Percentiles rank a stretch among this genome's conserved stretches.
These are phyloP conservation scores for Ascochyta rabiei DNA, from an alignment of 2,329 filamentous ascomycete genomes.

Conservation along the genomic window DNA sequence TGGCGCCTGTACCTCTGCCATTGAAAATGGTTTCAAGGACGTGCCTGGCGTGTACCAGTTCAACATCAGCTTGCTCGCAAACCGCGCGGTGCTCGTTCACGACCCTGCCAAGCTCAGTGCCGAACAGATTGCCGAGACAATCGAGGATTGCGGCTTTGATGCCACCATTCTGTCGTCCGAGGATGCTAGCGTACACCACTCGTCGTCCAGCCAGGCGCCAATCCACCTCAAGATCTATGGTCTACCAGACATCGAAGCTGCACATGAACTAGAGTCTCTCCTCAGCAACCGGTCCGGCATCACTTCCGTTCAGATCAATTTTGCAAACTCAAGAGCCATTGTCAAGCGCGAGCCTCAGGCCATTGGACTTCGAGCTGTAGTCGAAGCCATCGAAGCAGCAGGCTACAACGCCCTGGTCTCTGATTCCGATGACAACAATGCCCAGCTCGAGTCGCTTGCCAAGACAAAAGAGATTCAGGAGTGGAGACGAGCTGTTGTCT, in stretches of 20 bases:
- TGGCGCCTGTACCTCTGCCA: conserved; percentile 90
- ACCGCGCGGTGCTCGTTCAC: conserved; percentile 87
- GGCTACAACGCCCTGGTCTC: conserved; percentile 90
- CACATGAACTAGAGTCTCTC: conserved; percentile 71
- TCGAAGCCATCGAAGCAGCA: conserved; percentile 78
- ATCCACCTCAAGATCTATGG: conserved; percentile 87
- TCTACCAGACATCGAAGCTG: conserved; percentile 72
- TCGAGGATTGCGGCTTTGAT: conserved; percentile 90
- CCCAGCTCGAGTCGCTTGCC: conserved; percentile 91
- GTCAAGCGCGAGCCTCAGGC: conserved; percentile 74
- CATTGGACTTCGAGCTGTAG: conserved; percentile 80
- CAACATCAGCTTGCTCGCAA: conserved; percentile 92
- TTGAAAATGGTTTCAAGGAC: conserved; percentile 80
- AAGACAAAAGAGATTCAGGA: conserved; percentile 97
- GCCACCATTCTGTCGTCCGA: conserved; percentile 81
- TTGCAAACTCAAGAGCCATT: conserved; percentile 74
- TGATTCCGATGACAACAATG: conserved; percentile 93
- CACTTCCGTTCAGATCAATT: conserved; percentile 72
- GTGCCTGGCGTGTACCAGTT: conserved; percentile 83
- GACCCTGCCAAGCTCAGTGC: conserved; percentile 72
- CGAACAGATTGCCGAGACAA: conserved; percentile 77
- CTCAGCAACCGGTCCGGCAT: conserved; percentile 73
- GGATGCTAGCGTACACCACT: conserved; percentile 60
- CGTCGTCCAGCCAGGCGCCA: conserved; percentile 63
- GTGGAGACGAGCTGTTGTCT: conserved; percentile 81